Evolutionary conservation across 179 eudicot species (phyloP), one percentile per base, ranked within the genome.

Genomic region (Drosera spatulata): DNA sequence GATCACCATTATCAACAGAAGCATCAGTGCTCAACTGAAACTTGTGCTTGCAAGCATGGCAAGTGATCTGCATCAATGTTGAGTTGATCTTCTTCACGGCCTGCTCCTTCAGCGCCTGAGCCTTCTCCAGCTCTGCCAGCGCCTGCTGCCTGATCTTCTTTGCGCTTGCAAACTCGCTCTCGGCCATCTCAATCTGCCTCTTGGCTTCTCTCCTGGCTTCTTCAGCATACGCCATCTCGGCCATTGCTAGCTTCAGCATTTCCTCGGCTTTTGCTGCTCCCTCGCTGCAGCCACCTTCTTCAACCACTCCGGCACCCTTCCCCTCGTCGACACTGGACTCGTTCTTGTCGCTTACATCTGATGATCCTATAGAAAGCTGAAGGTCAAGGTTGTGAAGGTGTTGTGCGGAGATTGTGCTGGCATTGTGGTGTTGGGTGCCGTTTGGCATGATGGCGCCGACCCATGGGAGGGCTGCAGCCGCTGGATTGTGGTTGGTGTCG

Each of bases 351-450:
- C 50, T 39, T 45, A 62, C 44, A 41, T 75, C 78, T 0, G 91
- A 82, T 3, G 91, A 84, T 5, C 97, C 97, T 4, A 91, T 91
- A 0, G 97, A 91, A 39, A 91, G 86, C 67, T 85, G 82, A 59
- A 91, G 79, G 6, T 81, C 88, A 14, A 81, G 54, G 46, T 74
- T 76, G 71, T 82, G 70, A 39, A 41, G 40, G 46, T 9, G 52
- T 39, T 39, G 54, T 6, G 10, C 10, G 61, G 42, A 15, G 39
- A 10, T 53, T 40, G 57, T 56, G 22, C 13, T 39, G 47, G 49
- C 10, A 50, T 15, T 55, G 47, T 47, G 0, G 33, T 22, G 33
- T 22, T 22, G 33, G 33, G 33, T 41, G 3, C 41, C 66, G 53
- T 61, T 55, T 3, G 44, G 7, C 52, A 56, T 43, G 47, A 56